Base-by-base conservation (phyloP, 2,329 filamentous ascomycete species). In the Fusarium neocosmosporiellum region DNA sequence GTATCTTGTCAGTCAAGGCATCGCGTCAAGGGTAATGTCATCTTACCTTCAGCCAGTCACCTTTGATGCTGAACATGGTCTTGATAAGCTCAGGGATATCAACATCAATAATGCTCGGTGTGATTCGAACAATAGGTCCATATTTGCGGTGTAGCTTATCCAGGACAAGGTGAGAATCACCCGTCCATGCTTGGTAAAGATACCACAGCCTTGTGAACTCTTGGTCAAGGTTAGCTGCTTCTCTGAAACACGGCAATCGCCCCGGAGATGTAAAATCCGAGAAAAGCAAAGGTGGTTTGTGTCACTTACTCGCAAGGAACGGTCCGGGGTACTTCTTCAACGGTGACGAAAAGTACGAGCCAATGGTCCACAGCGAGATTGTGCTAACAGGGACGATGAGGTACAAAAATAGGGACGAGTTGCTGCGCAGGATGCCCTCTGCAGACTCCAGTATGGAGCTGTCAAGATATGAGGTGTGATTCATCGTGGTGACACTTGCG, bases 91-190 rank as follows among this genome's bases (percentile, higher is more conserved):
- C 79, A 1, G 83, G 83, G 0, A 79, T 74, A 59, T 83, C 80
- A 6, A 85, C 70, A 41, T 81, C 80, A 2, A 85, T 67, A 3
- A 81, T 67, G 41, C 82, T 83, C 5, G 84, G 84, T 1, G 78
- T 82, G n/a, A 84, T 80, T 9, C 82, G 82, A 4, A 86, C 82
- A 11, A 83, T 79, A 0, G 83, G 82, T 0, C 84, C 83, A 66
- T 84, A 81, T 66, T 80, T 78, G 8, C 78, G 71, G 61, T 84
- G 83, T 0, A 85, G 73, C 18, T 78, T 74, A 11, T 81, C 75
- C 18, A 80, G 75, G 2, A 75, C 69, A 7, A 78, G 58, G 14
- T 81, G 78, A 20, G 75, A 81, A 6, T 78, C 73, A 16, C 80
- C 79, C 1, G 70, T 75, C 10, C 63, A 71, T 6, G 77, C 78